Evolutionary conservation across 768 basidiomycete species (phyloP).

Genomic region (Rossbeevera mucosa): DNA sequence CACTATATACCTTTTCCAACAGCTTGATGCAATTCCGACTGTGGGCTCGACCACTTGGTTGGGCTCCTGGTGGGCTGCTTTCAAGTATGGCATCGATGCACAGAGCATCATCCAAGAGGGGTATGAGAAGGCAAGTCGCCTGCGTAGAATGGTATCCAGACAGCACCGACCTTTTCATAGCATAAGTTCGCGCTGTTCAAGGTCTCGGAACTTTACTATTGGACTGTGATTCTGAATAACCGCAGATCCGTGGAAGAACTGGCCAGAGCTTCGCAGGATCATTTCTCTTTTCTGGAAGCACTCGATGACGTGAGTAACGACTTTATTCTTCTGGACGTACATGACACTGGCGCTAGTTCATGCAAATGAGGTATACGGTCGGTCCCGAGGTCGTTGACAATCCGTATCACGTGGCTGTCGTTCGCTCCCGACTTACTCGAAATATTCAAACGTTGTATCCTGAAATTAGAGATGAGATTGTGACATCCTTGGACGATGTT

Average conservation of each 20-base stretch:
- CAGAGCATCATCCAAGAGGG: constrained; percentile 27
- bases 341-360: constrained; percentile 21
- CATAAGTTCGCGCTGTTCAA: neutral
- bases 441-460: constrained; percentile 37
- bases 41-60: neutral
- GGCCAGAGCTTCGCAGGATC: constrained; percentile 34
- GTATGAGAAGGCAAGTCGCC: constrained; percentile 24
- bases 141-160: neutral
- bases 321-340: neutral
- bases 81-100: neutral
- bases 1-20: neutral
- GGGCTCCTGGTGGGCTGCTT: neutral
- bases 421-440: constrained; percentile 32
- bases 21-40: neutral
- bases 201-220: constrained; percentile 11
- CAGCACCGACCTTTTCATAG: neutral
- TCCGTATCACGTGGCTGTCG: constrained; percentile 25
- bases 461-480: constrained; percentile 43
- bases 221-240: constrained; percentile 38
- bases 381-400: constrained; percentile 27
- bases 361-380: constrained; percentile 36
- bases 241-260: constrained; percentile 36
- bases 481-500: constrained; percentile 35
- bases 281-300: constrained; percentile 33
- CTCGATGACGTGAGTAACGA: constrained; percentile 30